These are phyloP conservation scores for Globisporangium ultimum DNA, from an alignment of 352 stramenopile genomes.

Conservation along the genomic window DNA sequence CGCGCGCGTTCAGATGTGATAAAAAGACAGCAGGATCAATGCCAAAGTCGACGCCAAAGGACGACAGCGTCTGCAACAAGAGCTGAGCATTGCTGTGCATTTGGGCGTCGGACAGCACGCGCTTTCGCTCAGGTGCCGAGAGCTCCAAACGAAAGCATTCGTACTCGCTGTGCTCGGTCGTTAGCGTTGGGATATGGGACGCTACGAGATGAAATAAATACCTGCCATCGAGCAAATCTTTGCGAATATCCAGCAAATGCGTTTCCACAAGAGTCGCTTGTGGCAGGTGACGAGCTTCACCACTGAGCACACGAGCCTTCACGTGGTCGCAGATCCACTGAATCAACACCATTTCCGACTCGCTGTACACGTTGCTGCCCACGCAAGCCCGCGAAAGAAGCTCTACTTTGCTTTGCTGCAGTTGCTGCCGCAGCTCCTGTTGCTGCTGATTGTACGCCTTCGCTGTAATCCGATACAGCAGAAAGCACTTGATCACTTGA, in stretches of 20 bases:
- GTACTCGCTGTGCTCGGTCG: slow-evolving; percentile 55
- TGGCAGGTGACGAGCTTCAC: background rate
- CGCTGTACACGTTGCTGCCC: slow-evolving; percentile 91
- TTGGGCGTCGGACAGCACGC: slow-evolving; percentile 21
- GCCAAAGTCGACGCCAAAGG: slow-evolving; percentile 82
- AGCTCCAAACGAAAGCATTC: slow-evolving; percentile 52
- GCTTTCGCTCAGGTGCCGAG: slow-evolving; percentile 7
- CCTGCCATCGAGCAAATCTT: slow-evolving; percentile 65
- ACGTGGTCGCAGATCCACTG: slow-evolving; percentile 89
- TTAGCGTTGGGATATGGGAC: slow-evolving; percentile 86
- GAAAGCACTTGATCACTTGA: slow-evolving; percentile 92
- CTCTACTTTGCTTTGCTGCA: slow-evolving; percentile 15
- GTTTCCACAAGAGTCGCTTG: slow-evolving; percentile 15
- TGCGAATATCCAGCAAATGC: slow-evolving; percentile 50
- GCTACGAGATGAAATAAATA: slow-evolving; percentile 85
- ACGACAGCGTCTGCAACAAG: slow-evolving; percentile 55
- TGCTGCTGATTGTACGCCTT: slow-evolving; percentile 66
- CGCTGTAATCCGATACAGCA: slow-evolving; percentile 86
- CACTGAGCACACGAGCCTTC: slow-evolving; percentile 7
- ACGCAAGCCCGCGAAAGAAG: slow-evolving; percentile 29
- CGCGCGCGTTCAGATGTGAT: slow-evolving; percentile 48
- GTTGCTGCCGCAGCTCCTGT: slow-evolving; percentile 3
- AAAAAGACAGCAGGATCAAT: slow-evolving; percentile 53
- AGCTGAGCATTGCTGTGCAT: slow-evolving; percentile 52
- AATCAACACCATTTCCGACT: slow-evolving; percentile 88